Base-by-base conservation (phyloP, 768 basidiomycete species). In the Suillus cothurnatus region DNA sequence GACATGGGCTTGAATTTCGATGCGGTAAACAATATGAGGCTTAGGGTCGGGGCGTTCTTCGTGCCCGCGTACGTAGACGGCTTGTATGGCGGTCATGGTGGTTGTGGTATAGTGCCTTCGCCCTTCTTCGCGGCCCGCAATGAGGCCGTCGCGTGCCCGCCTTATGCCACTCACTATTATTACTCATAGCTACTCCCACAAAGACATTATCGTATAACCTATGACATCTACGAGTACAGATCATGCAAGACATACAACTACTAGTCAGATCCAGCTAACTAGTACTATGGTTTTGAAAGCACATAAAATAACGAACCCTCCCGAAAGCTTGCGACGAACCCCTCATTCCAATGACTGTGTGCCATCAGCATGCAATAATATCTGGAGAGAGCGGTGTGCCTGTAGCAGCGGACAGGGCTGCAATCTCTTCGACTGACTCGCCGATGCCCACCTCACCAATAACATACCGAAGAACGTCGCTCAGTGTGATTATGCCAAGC, bases 1-100 rank as follows among this genome's bases (percentile, higher is more conserved):
- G 34, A 95, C 92, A 63, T 93, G 88, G 7, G 94, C 94, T 70
- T 92, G 88, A 70, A 98, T 88, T 71, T 90, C 85, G 74, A 97
- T 91, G 67, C 84, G 84, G 79, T 91, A 97, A 70, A 92, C 93
- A 64, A 85, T 84, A 73, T 96, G 93, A n/a, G 87, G 78, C 71
- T 91, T 93, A 69, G 93, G 93, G 47, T 80, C 72, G 2, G 81
- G 73, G 53, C 90, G 87, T 67, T 89, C 87, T 74, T 94, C 92
- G 73, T 86, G 84, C 70, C 82, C 83, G 43, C 84, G 86, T 67
- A 94, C 84, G 78, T 85, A 83, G 70, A 94, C 81, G 61, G 91
- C 88, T 77, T 93, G 92, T 67, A 93, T 91, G 72, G 88, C 87
- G 64, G 88, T 86, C 88, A 88, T 88, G 26, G 67, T 71, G 64